Conservation (phyloP, 495 filamentous ascomycete genomes). For the Daldinia bambusicola region DNA sequence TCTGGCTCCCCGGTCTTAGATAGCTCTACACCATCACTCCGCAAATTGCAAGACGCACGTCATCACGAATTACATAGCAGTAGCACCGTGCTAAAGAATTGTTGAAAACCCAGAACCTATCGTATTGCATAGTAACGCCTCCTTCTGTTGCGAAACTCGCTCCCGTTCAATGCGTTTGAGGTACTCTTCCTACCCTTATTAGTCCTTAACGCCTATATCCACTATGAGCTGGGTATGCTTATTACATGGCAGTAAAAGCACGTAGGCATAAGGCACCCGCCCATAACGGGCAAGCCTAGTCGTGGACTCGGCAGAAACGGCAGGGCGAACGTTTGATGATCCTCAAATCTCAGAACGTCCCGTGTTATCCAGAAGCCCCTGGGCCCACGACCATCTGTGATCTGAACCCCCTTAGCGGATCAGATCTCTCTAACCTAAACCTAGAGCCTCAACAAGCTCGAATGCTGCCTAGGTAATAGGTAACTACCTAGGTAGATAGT, state of each 20-base stretch:
- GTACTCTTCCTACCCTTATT: conserved; percentile 30
- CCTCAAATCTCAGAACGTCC: conserved; percentile 35
- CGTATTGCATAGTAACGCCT: conserved; percentile 7
- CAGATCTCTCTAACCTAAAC: conserved; percentile 19
- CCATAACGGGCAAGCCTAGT: conserved; percentile 31
- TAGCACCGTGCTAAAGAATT: neutral
- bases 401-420: conserved; percentile 36
- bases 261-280: neutral
- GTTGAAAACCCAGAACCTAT: neutral
- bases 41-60: conserved; percentile 10
- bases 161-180: conserved; percentile 38
- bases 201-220: conserved; percentile 17
- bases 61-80: neutral
- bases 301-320: conserved; percentile 28
- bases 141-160: conserved; percentile 41
- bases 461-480: conserved; percentile 13
- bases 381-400: conserved; percentile 32
- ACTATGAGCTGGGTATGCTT: conserved; percentile 22
- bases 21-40: conserved; percentile 6
- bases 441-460: conserved; percentile 32
- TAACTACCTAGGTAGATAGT: neutral
- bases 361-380: conserved; percentile 23
- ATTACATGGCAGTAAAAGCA: conserved; percentile 12
- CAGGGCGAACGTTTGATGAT: conserved; percentile 36
- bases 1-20: conserved; percentile 1